These are phyloP conservation scores for Barnettozyma populi DNA, from an alignment of 805 yeast species.

Conservation along the genomic window DNA sequence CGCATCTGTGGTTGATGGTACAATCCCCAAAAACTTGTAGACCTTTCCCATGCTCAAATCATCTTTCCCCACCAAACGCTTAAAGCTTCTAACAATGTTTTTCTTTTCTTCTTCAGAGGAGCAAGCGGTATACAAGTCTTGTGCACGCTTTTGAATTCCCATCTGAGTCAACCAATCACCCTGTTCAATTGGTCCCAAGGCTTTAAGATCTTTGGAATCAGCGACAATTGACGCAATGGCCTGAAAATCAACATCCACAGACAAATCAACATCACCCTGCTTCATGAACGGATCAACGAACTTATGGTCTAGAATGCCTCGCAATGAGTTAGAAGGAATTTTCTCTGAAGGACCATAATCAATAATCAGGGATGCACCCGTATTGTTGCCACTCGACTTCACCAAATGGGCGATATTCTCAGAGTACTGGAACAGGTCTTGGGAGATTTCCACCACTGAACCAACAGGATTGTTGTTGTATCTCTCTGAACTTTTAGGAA, in stretches of 20 bases:
- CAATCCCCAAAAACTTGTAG: slow-evolving; percentile 64
- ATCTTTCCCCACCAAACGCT: slow-evolving; percentile 56
- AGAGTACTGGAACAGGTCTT: slow-evolving; percentile 61
- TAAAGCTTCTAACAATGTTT: slow-evolving; percentile 50
- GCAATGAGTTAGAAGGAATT: slow-evolving; percentile 63
- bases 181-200: slow-evolving; percentile 62
- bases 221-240: slow-evolving; percentile 37
- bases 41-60: slow-evolving; percentile 68
- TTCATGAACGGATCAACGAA: slow-evolving; percentile 68
- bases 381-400: slow-evolving; percentile 26
- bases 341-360: slow-evolving; percentile 68
- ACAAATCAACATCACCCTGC: slow-evolving; percentile 78
- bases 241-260: slow-evolving; percentile 78
- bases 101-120: slow-evolving; percentile 39
- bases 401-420: slow-evolving; percentile 45
- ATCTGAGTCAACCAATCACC: slow-evolving; percentile 73
- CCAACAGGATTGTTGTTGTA: slow-evolving; percentile 48
- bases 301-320: slow-evolving; percentile 70
- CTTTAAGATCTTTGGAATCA: slow-evolving; percentile 22
- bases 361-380: slow-evolving; percentile 66
- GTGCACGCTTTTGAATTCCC: slow-evolving; percentile 70
- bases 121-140: slow-evolving; percentile 45
- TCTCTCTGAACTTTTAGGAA: slow-evolving; percentile 48
- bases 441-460: slow-evolving; percentile 65
- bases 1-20: slow-evolving; percentile 35